Evolutionary conservation across 2,329 filamentous ascomycete species (phyloP).

Genomic region (Microdochium trichocladiopsis): DNA sequence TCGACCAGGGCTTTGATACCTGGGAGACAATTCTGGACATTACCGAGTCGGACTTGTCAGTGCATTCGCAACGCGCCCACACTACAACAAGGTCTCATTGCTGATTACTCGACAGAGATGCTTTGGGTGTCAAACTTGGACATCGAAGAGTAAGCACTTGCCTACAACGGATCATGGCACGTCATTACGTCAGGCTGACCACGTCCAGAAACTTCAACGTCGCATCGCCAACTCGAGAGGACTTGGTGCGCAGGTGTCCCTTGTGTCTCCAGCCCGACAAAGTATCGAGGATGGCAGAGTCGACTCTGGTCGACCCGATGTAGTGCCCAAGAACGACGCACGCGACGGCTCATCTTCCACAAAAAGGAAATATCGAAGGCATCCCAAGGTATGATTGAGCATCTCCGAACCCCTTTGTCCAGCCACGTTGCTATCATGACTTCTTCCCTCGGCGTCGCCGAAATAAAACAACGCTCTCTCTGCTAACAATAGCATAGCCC

Average conservation of each 20-base stretch:
- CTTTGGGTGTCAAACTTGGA: constrained; percentile 70
- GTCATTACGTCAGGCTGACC: constrained; percentile 7
- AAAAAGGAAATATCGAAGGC: constrained; percentile 71
- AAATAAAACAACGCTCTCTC: not conserved
- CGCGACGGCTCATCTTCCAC: constrained; percentile 34
- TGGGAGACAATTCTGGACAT: constrained; percentile 82
- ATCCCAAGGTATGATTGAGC: constrained; percentile 60
- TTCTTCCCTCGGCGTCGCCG: not conserved
- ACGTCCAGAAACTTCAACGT: constrained; percentile 66
- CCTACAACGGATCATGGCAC: too few species aligned
- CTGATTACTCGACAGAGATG: constrained; percentile 46
- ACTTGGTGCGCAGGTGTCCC: constrained; percentile 43
- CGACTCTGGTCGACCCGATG: constrained; percentile 41
- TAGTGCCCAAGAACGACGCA: constrained; percentile 32
- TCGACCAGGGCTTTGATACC: constrained; percentile 76
- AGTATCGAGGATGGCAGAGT: constrained; percentile 45
- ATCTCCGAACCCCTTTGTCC: too few species aligned
- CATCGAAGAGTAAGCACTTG: constrained; percentile 61
- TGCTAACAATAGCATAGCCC: constrained; percentile 34
- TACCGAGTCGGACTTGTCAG: constrained; percentile 75
- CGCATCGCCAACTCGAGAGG: constrained; percentile 71
- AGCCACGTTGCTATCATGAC: not conserved
- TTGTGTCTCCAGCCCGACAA: constrained; percentile 41
- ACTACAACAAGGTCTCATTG: too few species aligned
- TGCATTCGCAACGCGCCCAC: constrained; percentile 5